A percentile compares a stretch with the other conserved stretches of the same genome.
These are phyloP conservation scores for Daedaleopsis sinensis DNA, from an alignment of 768 basidiomycete species.

Conservation along the genomic window DNA sequence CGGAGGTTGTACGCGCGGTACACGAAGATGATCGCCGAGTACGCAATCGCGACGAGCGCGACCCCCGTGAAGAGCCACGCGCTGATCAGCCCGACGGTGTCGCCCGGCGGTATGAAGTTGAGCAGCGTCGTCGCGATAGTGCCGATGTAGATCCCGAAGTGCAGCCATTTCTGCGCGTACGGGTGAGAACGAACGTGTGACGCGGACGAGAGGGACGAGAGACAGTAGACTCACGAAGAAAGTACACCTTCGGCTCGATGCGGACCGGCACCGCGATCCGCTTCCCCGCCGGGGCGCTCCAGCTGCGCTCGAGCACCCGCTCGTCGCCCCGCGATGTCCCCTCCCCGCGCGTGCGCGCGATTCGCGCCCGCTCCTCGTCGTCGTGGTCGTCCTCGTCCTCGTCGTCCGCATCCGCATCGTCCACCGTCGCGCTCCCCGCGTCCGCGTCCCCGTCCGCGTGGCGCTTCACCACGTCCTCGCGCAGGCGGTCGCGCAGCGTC, in stretches of 20 bases:
- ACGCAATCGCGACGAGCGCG: conserved; percentile 87
- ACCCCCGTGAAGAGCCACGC: conserved; percentile 88
- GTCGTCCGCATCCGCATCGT: conserved; percentile 42
- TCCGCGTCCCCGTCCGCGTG: too few relatives aligned
- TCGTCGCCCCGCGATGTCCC: conserved; percentile 39
- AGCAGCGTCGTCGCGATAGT: conserved; percentile 88
- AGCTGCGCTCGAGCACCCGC: conserved; percentile 63
- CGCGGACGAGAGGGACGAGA: neutral
- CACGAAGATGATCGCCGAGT: conserved; percentile 81
- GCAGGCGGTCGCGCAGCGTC: conserved; percentile 72
- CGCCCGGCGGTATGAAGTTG: conserved; percentile 78
- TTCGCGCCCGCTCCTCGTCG: conserved; percentile 5
- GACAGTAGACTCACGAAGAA: conserved; percentile 84
- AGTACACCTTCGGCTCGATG: conserved; percentile 97
- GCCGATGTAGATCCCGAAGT: conserved; percentile 84
- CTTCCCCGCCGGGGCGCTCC: conserved; percentile 85
- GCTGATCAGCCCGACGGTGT: conserved; percentile 79
- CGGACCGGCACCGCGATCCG: conserved; percentile 92
- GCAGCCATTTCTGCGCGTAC: conserved; percentile 79
- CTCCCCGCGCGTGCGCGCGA: conserved; percentile 2
- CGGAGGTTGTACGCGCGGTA: conserved; percentile 74
- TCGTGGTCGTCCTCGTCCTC: conserved; percentile 35
- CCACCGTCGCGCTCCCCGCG: conserved; percentile 30
- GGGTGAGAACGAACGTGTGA: neutral
- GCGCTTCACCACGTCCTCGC: conserved; percentile 32